phyloP scores from a whole-genome alignment of 2,329 filamentous ascomycete genomes.

The Diaporthe amygdali region DNA sequence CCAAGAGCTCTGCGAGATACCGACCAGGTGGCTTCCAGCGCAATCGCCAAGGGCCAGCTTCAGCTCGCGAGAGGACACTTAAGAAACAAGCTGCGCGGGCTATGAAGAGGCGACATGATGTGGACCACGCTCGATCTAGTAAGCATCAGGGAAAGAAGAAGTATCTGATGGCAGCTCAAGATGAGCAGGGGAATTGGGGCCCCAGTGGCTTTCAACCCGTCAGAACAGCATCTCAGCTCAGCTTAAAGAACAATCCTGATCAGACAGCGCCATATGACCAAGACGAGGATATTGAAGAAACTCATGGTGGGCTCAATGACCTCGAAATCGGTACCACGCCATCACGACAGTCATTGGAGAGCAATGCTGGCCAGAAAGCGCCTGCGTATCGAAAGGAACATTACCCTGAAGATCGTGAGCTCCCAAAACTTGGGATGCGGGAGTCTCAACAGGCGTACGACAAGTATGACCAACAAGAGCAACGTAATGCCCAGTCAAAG shows the following conservation, averaged over 20 bases:
- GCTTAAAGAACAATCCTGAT: background rate
- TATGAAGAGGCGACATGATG: background rate
- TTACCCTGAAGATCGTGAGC: background rate
- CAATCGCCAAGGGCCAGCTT: background rate
- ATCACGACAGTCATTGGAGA: background rate
- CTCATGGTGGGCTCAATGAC: background rate
- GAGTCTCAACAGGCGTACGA: background rate
- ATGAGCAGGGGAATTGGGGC: background rate
- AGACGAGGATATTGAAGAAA: background rate
- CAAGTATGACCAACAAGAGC: background rate
- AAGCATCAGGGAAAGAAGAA: background rate
- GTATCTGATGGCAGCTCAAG: background rate
- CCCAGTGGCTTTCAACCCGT: background rate
- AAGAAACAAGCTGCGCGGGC: background rate
- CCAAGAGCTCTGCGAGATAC: background rate
- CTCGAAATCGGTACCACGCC: background rate
- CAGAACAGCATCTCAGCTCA: too few species aligned
- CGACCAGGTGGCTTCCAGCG: background rate
- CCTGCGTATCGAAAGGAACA: background rate
- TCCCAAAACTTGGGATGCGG: background rate
- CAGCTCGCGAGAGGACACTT: too few species aligned
- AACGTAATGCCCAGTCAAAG: background rate
- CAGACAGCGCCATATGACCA: background rate
- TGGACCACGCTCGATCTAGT: background rate
- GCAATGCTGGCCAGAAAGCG: background rate